Evolutionary conservation across 371 early-diverging fungal genomes (phyloP), one percentile per base, ranked within the genome.

Genomic region (Nematocida parisii): DNA sequence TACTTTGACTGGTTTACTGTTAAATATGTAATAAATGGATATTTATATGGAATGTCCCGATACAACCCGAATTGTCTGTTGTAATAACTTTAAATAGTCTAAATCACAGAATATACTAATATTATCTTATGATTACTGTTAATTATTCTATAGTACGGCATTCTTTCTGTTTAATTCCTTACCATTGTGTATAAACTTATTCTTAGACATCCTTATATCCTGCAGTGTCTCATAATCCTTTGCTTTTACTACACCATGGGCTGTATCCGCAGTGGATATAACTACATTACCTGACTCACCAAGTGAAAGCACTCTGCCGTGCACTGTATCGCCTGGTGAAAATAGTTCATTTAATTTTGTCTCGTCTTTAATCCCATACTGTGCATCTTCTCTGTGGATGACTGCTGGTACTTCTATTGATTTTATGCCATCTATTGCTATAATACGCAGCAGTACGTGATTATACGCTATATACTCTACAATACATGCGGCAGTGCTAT

Each of bases 281-380:
- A 77, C 80, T 15, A 71, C 33, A 20, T 46, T 11, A 5, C 80
- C 80, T 7, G 15, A 9, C 13, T 67, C 40, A 5, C 80, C 62
- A 5, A 77, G 54, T 15, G 80, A 77, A 5, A 77, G 27, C 6
- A 77, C 40, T 24, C 71, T 27, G 20, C 68, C 80, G 27, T 70
- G 52, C 9, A 77, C 50, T 13, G 45, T 62, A 47, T 77, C 80
- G 4, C 80, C 80, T 1, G 80, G 57, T 39, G 80, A 77, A 54
- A 77, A 77, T 24, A 77, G 33, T 15, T 27, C 58, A 47, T 55
- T 68, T 22, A 77, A 44, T 55, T 70, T 68, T 18, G 46, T 47
- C 3, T 56, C 61, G 40, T 77, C 80, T 52, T 77, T 77, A 45
- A 77, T 77, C 1, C 80, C 80, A 27, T 68, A 77, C 5, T 71